Evolutionary conservation across 2,329 filamentous ascomycete species (phyloP), one percentile per base, ranked within the genome.

Genomic region (Arthrinium phaeospermum): DNA sequence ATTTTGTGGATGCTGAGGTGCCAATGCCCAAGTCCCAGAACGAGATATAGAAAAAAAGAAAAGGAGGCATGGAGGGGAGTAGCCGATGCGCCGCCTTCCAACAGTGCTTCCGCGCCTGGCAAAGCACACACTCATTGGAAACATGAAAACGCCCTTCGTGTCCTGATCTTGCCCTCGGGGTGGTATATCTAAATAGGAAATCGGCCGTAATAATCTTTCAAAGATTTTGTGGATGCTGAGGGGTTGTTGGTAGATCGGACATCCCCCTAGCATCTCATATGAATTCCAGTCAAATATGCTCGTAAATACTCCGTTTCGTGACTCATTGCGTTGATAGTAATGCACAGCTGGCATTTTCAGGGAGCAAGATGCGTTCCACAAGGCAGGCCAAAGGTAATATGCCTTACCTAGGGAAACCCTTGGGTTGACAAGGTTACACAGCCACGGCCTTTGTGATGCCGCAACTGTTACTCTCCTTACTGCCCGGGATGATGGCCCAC

Each of bases 281-380:
- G 49, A 64, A 64, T 41, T 41, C 30, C 34, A 64, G 34, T 64
- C 57, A 64, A 64, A 64, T 64, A 64, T 64, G 34, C 57, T 61
- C 53, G 22, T 64, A 64, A 64, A 41, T 64, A 64, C 57, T 64
- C 34, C 57, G 57, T 64, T 64, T 64, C 57, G 57, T 64, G 57
- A 64, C 57, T 64, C 57, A 10, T 64, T 64, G 57, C 30, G 57
- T 41, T 64, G 57, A 64, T 64, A n/a, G n/a, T 64, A 64, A 41
- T 64, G 57, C 57, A n/a, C 41, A 24, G 34, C 34, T 64, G 19
- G 57, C 34, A 19, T 64, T 13, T 10, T 64, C 14, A 19, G 57
- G 19, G 57, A 12, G 19, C n/a, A 24, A 14, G 22, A n/a, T 8
- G 22, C 22, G 30, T 64, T 64, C 41, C 13, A 4, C 8, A 41